Evolutionary conservation across 148 eudicot species (phyloP).

Genomic region (Salicornia ramosissima): DNA sequence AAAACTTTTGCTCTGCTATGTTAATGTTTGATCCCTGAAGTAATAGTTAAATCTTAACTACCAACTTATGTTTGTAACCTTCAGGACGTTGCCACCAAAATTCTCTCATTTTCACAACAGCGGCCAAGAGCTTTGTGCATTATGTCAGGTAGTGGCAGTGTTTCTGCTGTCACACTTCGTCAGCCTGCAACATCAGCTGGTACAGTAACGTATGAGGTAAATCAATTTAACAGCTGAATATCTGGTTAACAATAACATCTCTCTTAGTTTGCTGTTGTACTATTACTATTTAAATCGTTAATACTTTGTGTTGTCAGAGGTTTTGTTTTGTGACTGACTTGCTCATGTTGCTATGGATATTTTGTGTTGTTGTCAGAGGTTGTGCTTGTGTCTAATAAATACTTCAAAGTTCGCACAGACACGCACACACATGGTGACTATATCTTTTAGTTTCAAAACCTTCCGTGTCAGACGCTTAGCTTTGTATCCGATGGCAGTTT

Average conservation of each 20-base stretch:
- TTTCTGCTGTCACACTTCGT: slow-evolving; percentile 69
- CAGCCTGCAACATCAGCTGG: slow-evolving; percentile 50
- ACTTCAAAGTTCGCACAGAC: no score
- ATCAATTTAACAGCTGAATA: neutral
- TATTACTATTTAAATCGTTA: no score
- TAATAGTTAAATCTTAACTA: no score
- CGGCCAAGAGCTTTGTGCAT: slow-evolving; percentile 84
- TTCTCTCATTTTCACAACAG: slow-evolving; percentile 74
- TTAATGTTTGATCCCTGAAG: neutral
- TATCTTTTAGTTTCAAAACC: no score
- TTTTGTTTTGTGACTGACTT: neutral
- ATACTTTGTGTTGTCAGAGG: neutral
- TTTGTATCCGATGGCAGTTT: no score
- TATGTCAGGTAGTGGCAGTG: slow-evolving; percentile 76
- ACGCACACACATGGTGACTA: no score
- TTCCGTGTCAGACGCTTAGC: no score
- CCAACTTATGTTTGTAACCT: neutral
- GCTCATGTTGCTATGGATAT: neutral
- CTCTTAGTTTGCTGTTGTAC: neutral
- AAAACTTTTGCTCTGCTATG: neutral
- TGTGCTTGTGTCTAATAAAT: no score
- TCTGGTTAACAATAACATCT: neutral
- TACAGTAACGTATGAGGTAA: slow-evolving; percentile 71
- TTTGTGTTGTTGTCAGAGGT: no score
- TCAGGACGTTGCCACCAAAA: slow-evolving; percentile 78